Conservation (phyloP, 2,329 filamentous ascomycete genomes). For the Phyllachora maydis region DNA sequence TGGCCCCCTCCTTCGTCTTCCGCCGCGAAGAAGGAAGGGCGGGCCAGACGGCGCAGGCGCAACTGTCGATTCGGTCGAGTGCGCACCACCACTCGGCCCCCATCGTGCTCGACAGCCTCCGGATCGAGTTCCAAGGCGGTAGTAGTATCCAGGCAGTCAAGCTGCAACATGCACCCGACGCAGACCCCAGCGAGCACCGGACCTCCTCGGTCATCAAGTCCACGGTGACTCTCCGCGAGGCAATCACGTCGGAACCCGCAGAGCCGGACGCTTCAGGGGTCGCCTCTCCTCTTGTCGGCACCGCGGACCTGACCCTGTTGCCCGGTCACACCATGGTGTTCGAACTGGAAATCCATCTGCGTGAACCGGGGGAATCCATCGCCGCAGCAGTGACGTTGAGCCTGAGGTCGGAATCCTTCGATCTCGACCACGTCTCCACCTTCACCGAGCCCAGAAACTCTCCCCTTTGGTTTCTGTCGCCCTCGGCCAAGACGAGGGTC, state of each 20-base stretch:
- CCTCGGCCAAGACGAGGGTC: constrained; percentile 20
- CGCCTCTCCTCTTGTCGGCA: constrained; percentile 16
- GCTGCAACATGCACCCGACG: constrained; percentile 19
- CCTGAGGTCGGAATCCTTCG: constrained; percentile 44
- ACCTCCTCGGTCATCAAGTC: too few species aligned
- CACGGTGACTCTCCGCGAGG: too few species aligned
- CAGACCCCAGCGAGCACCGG: too few species aligned
- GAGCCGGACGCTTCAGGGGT: constrained; percentile 7
- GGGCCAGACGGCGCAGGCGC: constrained; percentile 34
- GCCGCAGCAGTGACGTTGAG: constrained; percentile 41
- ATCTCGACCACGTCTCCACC: constrained; percentile 42
- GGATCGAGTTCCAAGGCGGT: constrained; percentile 34
- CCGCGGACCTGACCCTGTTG: constrained; percentile 40
- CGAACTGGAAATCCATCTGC: constrained; percentile 50
- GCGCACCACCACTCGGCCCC: constrained; percentile 30
- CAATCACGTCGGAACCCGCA: constrained; percentile 9
- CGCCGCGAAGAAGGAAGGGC: constrained; percentile 36
- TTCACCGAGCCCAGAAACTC: constrained; percentile 20
- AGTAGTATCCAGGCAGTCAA: constrained; percentile 33
- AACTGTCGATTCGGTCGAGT: constrained; percentile 34
- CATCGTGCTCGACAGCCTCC: constrained; percentile 27
- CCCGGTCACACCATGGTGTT: constrained; percentile 51
- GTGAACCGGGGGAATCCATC: constrained; percentile 62
- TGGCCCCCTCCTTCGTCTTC: constrained; percentile 29
- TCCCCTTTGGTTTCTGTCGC: constrained; percentile 28